A percentile compares a stretch with the other conserved stretches of the same genome.
Conservation (phyloP, 2,329 filamentous ascomycete species). For the Magnaporthiopsis rhizophila region DNA sequence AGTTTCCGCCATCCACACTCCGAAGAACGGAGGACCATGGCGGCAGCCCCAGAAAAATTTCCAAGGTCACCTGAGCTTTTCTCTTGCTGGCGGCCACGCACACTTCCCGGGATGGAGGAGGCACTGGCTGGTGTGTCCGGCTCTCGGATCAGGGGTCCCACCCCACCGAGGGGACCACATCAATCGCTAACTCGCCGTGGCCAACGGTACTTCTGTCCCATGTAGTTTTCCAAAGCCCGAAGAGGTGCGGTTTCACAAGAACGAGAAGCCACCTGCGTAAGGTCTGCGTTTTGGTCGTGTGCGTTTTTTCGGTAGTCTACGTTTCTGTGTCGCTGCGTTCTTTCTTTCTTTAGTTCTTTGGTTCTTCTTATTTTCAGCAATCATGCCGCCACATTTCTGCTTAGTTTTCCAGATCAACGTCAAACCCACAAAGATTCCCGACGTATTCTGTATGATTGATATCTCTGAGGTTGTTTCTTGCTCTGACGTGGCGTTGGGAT, state of each 20-base stretch:
- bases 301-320: constrained; percentile 3
- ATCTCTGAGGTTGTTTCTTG: neutral
- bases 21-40: neutral
- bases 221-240: constrained; percentile 1
- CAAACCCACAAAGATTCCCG: neutral
- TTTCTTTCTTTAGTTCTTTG: neutral
- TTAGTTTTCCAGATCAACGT: neutral
- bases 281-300: constrained; percentile 2
- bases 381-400: neutral
- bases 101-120: too few relatives aligned
- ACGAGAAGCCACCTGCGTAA: neutral
- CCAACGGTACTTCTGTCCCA: neutral
- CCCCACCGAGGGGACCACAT: neutral
- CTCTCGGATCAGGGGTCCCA: neutral
- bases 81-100: neutral
- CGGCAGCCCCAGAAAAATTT: neutral
- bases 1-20: neutral
- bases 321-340: neutral
- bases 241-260: neutral
- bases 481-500: neutral
- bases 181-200: neutral
- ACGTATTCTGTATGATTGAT: neutral
- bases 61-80: constrained; percentile 4
- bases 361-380: neutral
- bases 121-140: neutral